These are phyloP conservation scores for Sphaerobolus stellatus DNA, from an alignment of 1,284 basidiomycete genomes.

Conservation along the genomic window DNA sequence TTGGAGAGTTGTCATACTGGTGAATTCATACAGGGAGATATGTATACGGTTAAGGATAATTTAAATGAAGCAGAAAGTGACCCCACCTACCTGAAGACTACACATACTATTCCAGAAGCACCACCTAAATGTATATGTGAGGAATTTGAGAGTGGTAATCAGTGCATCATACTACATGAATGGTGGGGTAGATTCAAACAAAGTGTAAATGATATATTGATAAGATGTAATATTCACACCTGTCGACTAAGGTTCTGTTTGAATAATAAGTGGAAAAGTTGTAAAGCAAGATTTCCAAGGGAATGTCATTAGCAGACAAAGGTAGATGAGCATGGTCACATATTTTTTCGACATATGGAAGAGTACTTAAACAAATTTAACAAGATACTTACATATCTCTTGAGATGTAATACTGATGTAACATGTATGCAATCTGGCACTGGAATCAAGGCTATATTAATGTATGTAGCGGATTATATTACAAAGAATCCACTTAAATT, in stretches of 20 bases:
- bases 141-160: background rate
- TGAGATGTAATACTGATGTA: conserved; percentile 38
- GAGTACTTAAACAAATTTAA: conserved; percentile 35
- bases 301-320: conserved; percentile 15
- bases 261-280: conserved; percentile 24
- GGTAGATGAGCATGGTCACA: conserved; percentile 28
- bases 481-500: too few relatives aligned
- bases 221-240: background rate
- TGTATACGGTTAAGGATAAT: background rate
- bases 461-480: too few relatives aligned
- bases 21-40: background rate
- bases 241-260: conserved; percentile 16
- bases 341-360: conserved; percentile 35
- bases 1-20: background rate
- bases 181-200: conserved; percentile 19
- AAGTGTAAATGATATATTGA: conserved; percentile 11
- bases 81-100: background rate
- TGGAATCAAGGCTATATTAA: too few relatives aligned
- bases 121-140: background rate
- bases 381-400: conserved; percentile 29
- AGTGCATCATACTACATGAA: conserved; percentile 7
- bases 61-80: background rate
- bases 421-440: conserved; percentile 25
- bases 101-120: background rate
- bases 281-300: conserved; percentile 30